Base-by-base conservation (phyloP, 1,284 basidiomycete species). In the Ustilago esculenta region DNA sequence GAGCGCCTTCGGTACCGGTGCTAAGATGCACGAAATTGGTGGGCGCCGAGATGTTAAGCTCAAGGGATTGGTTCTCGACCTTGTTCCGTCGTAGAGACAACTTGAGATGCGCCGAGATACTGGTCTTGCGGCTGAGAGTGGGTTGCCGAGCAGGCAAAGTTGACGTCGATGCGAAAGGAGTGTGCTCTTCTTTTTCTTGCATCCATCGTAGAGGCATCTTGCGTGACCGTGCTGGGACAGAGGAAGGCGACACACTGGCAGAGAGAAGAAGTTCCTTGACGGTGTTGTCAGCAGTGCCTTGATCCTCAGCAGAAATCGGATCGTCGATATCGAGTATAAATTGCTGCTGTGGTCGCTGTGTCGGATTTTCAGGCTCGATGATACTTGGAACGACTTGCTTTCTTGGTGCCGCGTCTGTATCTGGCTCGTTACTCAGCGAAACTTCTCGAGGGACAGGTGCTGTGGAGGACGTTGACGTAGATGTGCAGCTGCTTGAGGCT, bases 11-110 rank as follows among this genome's bases (percentile, higher is more conserved):
- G 1, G 49, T 35, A 4, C 49, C 63, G 0, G 63, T 66, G 15
- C 46, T 46, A n/a, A 67, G 21, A 15, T 67, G 64, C 11, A 60
- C 52, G 43, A 67, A 60, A 41, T 67, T 41, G 29, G 57, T 56
- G 11, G 64, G 64, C 1, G 29, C 46, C 7, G 64, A 67, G 18
- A 67, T 61, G 18, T 9, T 30, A 8, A 61, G 39, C 10, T 14
- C 32, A 4, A 43, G 6, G 9, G 59, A 24, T 34, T 24, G 59
- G 11, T 51, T 37, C 18, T 55, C 52, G 15, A 15, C 4, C 27
- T 48, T 53, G 57, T 56, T 56, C 0, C 57, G 30, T 24, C 64
- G 52, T 4, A 67, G 30, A 5, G 43, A 41, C 12, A 60, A 18
- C 35, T 61, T 67, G 30, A 67, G 63, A 15, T 65, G 61, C 3